These are phyloP conservation scores for Leishmania arabica DNA, from an alignment of 208 protist genomes.

Conservation along the genomic window DNA sequence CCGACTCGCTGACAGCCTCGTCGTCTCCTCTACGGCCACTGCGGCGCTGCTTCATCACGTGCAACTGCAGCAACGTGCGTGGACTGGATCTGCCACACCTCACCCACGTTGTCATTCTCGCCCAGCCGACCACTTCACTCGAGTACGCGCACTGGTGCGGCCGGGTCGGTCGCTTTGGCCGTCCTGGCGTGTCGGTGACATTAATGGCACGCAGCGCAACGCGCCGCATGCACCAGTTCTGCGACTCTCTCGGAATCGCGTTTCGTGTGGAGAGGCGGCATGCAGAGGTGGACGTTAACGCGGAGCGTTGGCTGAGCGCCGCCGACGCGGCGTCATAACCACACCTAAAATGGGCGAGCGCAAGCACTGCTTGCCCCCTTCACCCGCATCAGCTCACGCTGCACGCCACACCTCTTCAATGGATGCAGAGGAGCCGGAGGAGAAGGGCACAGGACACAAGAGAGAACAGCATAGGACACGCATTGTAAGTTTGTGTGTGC, in stretches of 20 bases:
- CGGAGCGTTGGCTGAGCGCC: conserved; percentile 40
- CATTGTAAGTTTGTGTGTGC: neutral
- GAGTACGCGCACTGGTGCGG: conserved; percentile 91
- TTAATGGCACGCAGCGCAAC: conserved; percentile 59
- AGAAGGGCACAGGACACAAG: neutral
- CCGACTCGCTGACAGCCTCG: neutral
- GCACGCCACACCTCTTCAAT: neutral
- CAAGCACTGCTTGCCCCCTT: neutral
- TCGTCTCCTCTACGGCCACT: neutral
- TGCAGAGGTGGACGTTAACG: conserved; percentile 51
- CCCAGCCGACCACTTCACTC: conserved; percentile 47
- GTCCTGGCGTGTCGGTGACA: conserved; percentile 54
- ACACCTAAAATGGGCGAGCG: neutral
- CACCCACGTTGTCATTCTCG: conserved; percentile 80
- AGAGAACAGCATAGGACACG: neutral
- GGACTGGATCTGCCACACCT: conserved; percentile 74
- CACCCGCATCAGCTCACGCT: neutral
- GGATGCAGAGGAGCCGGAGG: neutral
- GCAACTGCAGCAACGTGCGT: conserved; percentile 50
- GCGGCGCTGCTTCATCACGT: conserved; percentile 47
- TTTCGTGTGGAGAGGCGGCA: conserved; percentile 64
- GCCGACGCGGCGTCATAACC: neutral
- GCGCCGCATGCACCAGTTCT: conserved; percentile 65
- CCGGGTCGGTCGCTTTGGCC: conserved; percentile 80
- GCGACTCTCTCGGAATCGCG: conserved; percentile 55